Conservation (phyloP, 352 stramenopile species). For the Halophytophthora batemanensis region DNA sequence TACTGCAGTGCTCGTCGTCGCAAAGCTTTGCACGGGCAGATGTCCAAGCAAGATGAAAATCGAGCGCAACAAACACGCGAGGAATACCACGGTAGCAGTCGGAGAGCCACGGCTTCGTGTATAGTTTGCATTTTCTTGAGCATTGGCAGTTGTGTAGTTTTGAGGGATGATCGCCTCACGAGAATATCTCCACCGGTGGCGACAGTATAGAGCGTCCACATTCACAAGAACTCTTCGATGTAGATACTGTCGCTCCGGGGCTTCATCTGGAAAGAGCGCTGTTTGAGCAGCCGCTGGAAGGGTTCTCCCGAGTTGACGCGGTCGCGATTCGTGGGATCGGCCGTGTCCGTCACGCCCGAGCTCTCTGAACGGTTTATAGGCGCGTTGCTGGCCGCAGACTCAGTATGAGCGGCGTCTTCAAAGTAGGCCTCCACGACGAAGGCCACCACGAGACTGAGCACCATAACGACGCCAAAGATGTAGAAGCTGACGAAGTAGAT, state of each 20-base stretch:
- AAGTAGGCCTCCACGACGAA: conserved; percentile 68
- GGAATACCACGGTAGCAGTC: no score
- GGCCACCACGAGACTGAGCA: conserved; percentile 69
- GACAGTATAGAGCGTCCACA: no score
- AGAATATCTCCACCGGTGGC: conserved; percentile 8
- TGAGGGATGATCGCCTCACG: no score
- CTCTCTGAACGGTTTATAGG: neutral
- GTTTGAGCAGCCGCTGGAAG: conserved; percentile 17
- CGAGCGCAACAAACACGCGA: no score
- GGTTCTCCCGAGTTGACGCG: neutral
- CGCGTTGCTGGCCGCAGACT: neutral
- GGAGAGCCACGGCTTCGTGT: no score
- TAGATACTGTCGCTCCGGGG: conserved; percentile 40
- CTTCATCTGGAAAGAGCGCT: conserved; percentile 20
- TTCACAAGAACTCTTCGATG: conserved; percentile 43
- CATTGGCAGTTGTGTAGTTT: neutral
- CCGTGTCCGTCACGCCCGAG: neutral
- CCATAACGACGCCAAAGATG: conserved; percentile 64
- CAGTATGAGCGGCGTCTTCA: conserved; percentile 15
- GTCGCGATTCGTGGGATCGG: neutral
- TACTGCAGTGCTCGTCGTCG: no score
- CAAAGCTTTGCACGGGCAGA: no score
- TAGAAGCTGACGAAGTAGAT: conserved; percentile 78
- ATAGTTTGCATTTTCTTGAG: no score
- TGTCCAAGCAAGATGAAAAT: no score